A percentile compares a stretch with the other conserved stretches of the same genome.
These are phyloP conservation scores for Pisolithus tinctorius DNA, from an alignment of 768 basidiomycete species.

Conservation along the genomic window DNA sequence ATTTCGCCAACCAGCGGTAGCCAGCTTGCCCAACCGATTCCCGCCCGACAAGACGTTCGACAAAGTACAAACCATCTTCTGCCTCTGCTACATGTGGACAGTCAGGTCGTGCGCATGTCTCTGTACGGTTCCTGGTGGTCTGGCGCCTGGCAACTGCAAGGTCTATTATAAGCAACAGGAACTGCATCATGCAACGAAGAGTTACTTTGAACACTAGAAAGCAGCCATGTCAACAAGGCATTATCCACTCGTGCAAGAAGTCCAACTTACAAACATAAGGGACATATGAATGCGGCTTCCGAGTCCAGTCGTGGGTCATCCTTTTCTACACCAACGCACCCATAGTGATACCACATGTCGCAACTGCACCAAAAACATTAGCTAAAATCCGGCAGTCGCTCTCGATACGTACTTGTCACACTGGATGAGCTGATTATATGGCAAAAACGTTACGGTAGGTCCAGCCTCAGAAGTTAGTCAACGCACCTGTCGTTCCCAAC, in stretches of 20 bases:
- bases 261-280: slow-evolving; percentile 30
- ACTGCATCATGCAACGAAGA: not conserved
- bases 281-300: slow-evolving; percentile 33
- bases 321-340: slow-evolving; percentile 37
- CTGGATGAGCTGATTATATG: slow-evolving; percentile 24
- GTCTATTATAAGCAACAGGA: not conserved
- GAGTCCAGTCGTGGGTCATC: slow-evolving; percentile 32
- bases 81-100: slow-evolving; percentile 12
- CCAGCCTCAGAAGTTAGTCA: not conserved
- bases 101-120: slow-evolving; percentile 20
- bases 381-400: not conserved
- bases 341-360: slow-evolving; percentile 45
- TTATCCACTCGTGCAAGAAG: not conserved
- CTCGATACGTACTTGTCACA: slow-evolving; percentile 26
- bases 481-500: slow-evolving; percentile 20
- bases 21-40: slow-evolving; percentile 8
- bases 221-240: not conserved
- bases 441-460: not conserved
- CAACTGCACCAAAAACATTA: slow-evolving; percentile 24
- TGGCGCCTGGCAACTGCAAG: slow-evolving; percentile 12
- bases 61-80: slow-evolving; percentile 13
- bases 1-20: slow-evolving; percentile 25
- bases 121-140: slow-evolving; percentile 4
- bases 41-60: slow-evolving; percentile 25
- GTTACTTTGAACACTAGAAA: slow-evolving; percentile 10